Conservation (phyloP, 1,284 basidiomycete species). For the Papiliotrema laurentii region DNA sequence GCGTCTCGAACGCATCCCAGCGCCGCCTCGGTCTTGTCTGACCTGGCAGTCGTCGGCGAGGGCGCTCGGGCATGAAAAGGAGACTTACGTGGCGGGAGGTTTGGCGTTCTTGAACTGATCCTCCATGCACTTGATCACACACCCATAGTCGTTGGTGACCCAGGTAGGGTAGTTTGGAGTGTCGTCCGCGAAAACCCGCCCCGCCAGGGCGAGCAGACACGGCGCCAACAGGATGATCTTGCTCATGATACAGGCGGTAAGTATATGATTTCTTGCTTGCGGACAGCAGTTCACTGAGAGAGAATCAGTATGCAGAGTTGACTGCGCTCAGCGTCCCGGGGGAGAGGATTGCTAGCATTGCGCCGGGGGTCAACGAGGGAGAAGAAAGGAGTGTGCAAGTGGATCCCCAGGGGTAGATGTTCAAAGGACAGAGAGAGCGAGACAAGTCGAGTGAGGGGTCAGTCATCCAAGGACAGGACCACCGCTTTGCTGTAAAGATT, state of each 20-base stretch:
- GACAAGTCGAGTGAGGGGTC: no score
- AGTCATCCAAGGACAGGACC: no score
- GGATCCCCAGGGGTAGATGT: no score
- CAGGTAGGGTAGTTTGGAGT: conserved; percentile 15
- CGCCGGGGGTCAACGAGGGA: no score
- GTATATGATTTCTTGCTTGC: no score
- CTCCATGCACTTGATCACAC: conserved; percentile 9
- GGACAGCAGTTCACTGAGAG: no score
- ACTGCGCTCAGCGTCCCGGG: not conserved
- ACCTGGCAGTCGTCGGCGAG: not conserved
- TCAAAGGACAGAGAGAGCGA: no score
- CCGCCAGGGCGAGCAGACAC: not conserved
- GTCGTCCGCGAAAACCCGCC: not conserved
- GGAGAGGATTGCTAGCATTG: no score
- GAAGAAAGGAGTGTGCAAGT: no score
- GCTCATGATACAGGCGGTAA: not conserved
- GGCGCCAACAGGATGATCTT: not conserved
- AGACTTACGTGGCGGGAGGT: conserved; percentile 1
- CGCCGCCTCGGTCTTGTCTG: conserved; percentile 3
- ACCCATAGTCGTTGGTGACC: conserved; percentile 29
- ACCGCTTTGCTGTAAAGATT: no score
- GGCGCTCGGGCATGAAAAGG: conserved; percentile 3
- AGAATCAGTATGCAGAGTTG: not conserved
- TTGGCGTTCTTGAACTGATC: not conserved
- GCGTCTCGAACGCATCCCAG: conserved; percentile 13